Evolutionary conservation across 495 filamentous ascomycete species (phyloP).

Genomic region (Hyaloscypha bicolor): DNA sequence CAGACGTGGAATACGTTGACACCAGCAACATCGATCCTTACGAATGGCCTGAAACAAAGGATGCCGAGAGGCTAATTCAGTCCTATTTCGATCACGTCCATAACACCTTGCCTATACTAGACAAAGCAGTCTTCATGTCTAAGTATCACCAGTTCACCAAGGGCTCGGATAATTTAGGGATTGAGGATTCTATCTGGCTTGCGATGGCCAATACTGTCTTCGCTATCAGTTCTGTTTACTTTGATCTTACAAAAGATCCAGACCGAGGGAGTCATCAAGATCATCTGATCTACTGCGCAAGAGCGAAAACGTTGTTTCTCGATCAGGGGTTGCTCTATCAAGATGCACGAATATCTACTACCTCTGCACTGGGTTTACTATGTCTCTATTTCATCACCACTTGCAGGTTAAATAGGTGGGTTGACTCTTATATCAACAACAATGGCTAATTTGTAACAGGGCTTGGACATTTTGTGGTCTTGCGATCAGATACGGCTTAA

Average conservation of each 20-base stretch:
- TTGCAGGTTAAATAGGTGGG: constrained; percentile 62
- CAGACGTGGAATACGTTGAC: constrained; percentile 46
- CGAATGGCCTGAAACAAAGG: constrained; percentile 50
- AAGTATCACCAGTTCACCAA: constrained; percentile 42
- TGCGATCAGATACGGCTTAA: constrained; percentile 57
- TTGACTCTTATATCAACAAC: constrained; percentile 15
- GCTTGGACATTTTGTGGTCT: constrained; percentile 63
- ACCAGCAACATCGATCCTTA: constrained; percentile 47
- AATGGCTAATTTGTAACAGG: constrained; percentile 38
- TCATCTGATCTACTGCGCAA: constrained; percentile 57
- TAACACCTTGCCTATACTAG: constrained; percentile 61
- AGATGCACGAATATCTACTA: constrained; percentile 57
- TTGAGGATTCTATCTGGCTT: constrained; percentile 45
- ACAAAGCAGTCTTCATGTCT: constrained; percentile 53
- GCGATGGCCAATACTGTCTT: constrained; percentile 66
- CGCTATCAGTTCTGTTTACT: constrained; percentile 58
- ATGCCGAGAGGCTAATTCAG: constrained; percentile 57
- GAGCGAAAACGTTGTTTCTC: constrained; percentile 54
- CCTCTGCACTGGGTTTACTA: constrained; percentile 59
- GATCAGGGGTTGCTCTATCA: constrained; percentile 54
- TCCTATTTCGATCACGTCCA: constrained; percentile 62
- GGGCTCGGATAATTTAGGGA: constrained; percentile 35
- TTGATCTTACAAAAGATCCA: constrained; percentile 42
- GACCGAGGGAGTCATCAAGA: constrained; percentile 45
- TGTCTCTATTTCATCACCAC: constrained; percentile 61